phyloP scores from a whole-genome alignment of 225 moss, liverwort and hornwort genomes.

The Straminergon stramineum region DNA sequence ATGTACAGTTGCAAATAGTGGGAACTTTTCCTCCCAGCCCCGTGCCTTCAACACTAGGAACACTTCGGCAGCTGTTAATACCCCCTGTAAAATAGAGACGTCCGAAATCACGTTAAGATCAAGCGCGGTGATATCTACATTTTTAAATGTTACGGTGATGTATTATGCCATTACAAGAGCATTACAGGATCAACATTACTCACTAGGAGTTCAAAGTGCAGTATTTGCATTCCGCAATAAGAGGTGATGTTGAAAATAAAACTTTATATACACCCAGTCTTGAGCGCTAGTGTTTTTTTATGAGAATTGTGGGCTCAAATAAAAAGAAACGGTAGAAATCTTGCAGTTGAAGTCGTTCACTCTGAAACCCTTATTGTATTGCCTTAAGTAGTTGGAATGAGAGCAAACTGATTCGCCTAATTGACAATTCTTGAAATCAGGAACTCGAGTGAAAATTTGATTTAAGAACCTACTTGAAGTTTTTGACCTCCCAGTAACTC shows the following conservation, averaged over 20 bases:
- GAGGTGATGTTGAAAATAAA: not conserved
- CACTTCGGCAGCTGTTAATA: slow-evolving; percentile 56
- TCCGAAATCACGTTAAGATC: not conserved
- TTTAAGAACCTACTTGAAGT: slow-evolving; percentile 34
- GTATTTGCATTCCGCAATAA: not conserved
- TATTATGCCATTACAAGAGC: not conserved
- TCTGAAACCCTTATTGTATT: not conserved
- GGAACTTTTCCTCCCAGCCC: slow-evolving; percentile 48
- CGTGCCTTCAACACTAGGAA: slow-evolving; percentile 47
- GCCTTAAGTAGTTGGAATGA: not conserved
- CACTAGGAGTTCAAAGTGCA: not conserved
- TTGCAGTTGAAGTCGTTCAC: not conserved
- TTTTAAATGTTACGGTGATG: not conserved
- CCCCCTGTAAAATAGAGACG: slow-evolving; percentile 29
- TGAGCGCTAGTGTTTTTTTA: not conserved
- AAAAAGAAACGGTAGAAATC: not conserved
- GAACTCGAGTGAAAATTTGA: not conserved
- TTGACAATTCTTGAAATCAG: not conserved
- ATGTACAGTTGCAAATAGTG: slow-evolving; percentile 49
- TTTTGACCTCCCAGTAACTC: slow-evolving; percentile 66
- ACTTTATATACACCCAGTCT: not conserved
- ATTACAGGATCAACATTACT: not conserved
- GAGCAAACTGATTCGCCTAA: not conserved
- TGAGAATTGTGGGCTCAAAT: not conserved
- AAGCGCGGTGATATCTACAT: not conserved